Conservation (phyloP, 371 early-diverging fungal genomes). For the Umbelopsis sp. region DNA sequence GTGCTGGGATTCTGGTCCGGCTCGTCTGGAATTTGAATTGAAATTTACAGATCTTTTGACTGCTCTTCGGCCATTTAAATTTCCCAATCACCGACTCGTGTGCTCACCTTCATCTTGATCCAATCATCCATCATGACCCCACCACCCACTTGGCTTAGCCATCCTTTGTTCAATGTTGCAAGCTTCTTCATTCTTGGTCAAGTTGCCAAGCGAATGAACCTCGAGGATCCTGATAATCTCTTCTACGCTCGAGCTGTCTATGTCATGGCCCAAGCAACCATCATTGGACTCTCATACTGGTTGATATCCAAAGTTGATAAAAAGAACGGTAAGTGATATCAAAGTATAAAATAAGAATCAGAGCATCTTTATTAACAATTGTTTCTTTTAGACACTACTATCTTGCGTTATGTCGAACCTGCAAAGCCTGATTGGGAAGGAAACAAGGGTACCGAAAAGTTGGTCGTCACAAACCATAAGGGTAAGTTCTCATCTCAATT, state of each 20-base stretch:
- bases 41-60: not conserved
- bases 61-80: conserved; percentile 1
- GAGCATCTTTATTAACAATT: not conserved
- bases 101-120: not conserved
- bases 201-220: conserved; percentile 31
- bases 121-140: not conserved
- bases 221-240: conserved; percentile 37
- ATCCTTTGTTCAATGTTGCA: conserved; percentile 40
- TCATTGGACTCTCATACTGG: conserved; percentile 35
- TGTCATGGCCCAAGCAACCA: conserved; percentile 31
- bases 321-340: conserved; percentile 44
- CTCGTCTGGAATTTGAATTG: not conserved
- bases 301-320: conserved; percentile 35
- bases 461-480: conserved; percentile 37
- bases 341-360: not conserved
- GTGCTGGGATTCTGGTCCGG: not conserved
- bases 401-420: conserved; percentile 44
- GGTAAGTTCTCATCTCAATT: conserved; percentile 23
- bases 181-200: conserved; percentile 40
- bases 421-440: conserved; percentile 46
- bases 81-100: not conserved
- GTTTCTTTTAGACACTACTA: conserved; percentile 35
- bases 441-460: conserved; percentile 30
- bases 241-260: conserved; percentile 38
- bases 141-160: conserved; percentile 25